These are phyloP conservation scores for Coniophora puteana DNA, from an alignment of 1,284 basidiomycete species.

Conservation along the genomic window DNA sequence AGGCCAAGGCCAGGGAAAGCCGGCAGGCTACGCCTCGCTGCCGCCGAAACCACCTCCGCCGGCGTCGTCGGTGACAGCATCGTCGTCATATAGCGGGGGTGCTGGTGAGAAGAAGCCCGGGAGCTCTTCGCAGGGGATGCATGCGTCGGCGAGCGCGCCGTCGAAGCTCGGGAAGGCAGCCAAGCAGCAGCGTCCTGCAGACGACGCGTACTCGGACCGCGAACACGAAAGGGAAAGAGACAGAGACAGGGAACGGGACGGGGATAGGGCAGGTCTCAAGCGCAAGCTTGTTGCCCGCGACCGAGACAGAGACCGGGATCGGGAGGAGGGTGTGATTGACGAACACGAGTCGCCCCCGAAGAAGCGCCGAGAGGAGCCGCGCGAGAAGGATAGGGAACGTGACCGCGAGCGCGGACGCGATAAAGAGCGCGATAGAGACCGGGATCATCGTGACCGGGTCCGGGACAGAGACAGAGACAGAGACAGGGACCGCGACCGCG, in stretches of 20 bases:
- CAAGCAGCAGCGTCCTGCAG: slow-evolving; percentile 14
- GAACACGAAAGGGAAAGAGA: slow-evolving; percentile 18
- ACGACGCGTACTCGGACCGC: slow-evolving; percentile 21
- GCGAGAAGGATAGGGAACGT: slow-evolving; percentile 13
- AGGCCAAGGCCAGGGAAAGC: no score
- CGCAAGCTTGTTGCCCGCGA: no score
- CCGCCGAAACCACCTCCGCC: slow-evolving; percentile 26
- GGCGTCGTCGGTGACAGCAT: slow-evolving; percentile 19
- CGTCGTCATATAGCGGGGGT: no score
- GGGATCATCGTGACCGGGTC: slow-evolving; percentile 10
- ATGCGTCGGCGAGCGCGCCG: slow-evolving; percentile 16
- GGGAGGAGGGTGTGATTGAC: no score
- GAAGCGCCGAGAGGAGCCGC: not conserved
- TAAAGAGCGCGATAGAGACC: slow-evolving; percentile 12
- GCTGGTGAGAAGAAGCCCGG: no score
- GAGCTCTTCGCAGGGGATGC: slow-evolving; percentile 21
- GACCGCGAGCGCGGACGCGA: slow-evolving; percentile 23
- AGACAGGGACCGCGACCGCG: slow-evolving; percentile 24
- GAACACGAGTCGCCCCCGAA: not conserved
- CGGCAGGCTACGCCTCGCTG: slow-evolving; percentile 18
- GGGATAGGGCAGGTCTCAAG: not conserved
- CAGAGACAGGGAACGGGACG: not conserved
- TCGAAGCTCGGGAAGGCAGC: slow-evolving; percentile 19
- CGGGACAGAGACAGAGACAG: slow-evolving; percentile 13
- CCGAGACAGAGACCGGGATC: no score